Base-by-base conservation (phyloP, 1,139 yeast species). In the Pichia sp. region DNA sequence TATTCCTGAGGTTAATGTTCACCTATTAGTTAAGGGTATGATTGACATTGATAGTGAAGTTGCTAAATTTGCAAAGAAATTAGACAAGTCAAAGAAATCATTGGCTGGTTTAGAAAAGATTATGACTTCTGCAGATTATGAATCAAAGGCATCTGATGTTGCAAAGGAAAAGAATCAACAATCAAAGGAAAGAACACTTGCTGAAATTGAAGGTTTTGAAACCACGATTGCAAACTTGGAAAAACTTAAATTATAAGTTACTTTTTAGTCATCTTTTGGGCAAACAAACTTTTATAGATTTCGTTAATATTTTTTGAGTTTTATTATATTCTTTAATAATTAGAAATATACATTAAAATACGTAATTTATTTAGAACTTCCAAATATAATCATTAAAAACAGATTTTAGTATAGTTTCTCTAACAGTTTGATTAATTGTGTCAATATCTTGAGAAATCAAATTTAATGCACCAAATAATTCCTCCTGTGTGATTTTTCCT, bases 11-110 rank as follows among this genome's bases (percentile, higher is more conserved):
- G 82, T 88, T 63, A 84, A 83, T 53, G 97, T 90, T 36, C 96
- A 87, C 62, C 80, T 90, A 35, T 76, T 92, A 65, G 97, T 92
- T 51, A 88, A 88, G 75, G 97, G 97, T 48, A 94, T 86, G 65
- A 82, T 92, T 59, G 97, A 92, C 65, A 79, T 90, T 60, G 97
- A 89, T 60, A 83, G 85, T 45, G 97, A 92, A 70, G 86, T 92
- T 61, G 64, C 74, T 57, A 92, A 90, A 76, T 95, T 90, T 42
- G 68, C 74, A 60, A 81, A 80, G 76, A 89, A 85, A 72, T 75
- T 89, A 62, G 74, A 69, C 50, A 82, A 80, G 67, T 71, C 76
- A 39, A 65, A 67, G 54, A 74, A 72, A 58, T 63, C 73, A 48
- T 73, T 76, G 60, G 70, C 69, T 42, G 68, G 71, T 52, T 70